These are phyloP conservation scores for Lipomyces orientalis DNA, from an alignment of 805 yeast genomes.

Conservation along the genomic window DNA sequence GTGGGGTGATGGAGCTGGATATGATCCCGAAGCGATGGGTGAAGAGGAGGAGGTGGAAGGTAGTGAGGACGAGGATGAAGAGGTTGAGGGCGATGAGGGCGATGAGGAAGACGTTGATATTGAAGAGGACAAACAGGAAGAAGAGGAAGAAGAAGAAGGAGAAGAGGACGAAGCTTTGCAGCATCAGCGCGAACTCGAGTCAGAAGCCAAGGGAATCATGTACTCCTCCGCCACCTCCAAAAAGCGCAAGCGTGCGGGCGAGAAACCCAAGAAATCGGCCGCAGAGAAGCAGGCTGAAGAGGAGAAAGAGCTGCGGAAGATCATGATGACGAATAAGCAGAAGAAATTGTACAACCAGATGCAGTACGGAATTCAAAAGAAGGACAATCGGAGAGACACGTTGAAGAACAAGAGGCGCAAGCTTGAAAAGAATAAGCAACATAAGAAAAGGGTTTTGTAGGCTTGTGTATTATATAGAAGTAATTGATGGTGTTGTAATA, in stretches of 20 bases:
- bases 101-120: conserved; percentile 58
- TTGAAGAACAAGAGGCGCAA: conserved; percentile 59
- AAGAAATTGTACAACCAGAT: conserved; percentile 91
- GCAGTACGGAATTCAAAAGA: conserved; percentile 87
- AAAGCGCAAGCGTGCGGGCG: conserved; percentile 47
- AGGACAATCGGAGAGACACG: conserved; percentile 73
- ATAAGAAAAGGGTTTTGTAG: not conserved
- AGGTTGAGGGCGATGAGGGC: conserved; percentile 57
- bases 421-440: conserved; percentile 13
- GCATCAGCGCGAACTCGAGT: conserved; percentile 82
- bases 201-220: conserved; percentile 87
- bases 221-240: conserved; percentile 52
- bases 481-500: not conserved
- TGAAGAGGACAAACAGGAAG: conserved; percentile 42
- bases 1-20: conserved; percentile 96
- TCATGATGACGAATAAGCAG: conserved; percentile 98
- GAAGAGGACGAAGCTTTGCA: conserved; percentile 56
- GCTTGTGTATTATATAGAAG: not conserved
- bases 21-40: conserved; percentile 70
- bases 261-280: conserved; percentile 40
- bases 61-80: conserved; percentile 59
- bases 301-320: conserved; percentile 90
- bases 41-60: conserved; percentile 57
- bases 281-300: conserved; percentile 65
- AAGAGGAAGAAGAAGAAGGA: conserved; percentile 40